A percentile compares a stretch with the other conserved stretches of the same genome.
phyloP scores from a whole-genome alignment of 345 rosid genomes.

The Anastatica hierochuntica region DNA sequence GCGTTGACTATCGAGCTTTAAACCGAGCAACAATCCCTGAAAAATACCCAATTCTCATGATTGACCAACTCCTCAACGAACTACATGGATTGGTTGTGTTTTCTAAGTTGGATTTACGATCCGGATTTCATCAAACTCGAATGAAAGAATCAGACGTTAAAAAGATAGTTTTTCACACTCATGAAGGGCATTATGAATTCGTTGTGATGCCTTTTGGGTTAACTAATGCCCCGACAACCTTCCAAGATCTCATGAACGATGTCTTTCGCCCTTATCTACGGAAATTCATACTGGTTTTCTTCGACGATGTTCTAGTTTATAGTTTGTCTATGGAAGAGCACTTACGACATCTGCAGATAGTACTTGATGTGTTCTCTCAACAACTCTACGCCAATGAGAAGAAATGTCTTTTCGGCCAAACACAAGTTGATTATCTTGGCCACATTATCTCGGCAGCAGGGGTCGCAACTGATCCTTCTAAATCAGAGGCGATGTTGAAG shows the following conservation, averaged over 20 bases:
- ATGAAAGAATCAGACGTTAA: neutral
- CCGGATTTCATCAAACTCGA: neutral
- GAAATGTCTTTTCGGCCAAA: neutral
- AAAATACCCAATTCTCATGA: neutral
- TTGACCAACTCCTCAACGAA: neutral
- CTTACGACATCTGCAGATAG: too few species aligned
- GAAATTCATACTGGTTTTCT: neutral
- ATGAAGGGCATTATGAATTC: too few species aligned
- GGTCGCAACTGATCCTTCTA: neutral
- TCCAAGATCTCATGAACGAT: neutral
- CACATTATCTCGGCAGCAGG: accelerated
- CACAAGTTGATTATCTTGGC: neutral
- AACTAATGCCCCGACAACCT: neutral
- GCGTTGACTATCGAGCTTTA: neutral
- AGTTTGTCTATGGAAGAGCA: neutral
- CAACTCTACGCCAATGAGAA: neutral
- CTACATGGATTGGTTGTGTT: neutral
- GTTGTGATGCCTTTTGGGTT: neutral
- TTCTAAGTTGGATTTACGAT: neutral
- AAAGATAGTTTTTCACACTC: neutral
- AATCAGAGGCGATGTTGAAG: accelerated
- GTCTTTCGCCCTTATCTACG: neutral
- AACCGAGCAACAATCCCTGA: neutral
- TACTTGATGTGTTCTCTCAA: accelerated
- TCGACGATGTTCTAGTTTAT: neutral